These are phyloP conservation scores for Petasospora fabianii DNA, from an alignment of 1,139 yeast species.

Conservation along the genomic window DNA sequence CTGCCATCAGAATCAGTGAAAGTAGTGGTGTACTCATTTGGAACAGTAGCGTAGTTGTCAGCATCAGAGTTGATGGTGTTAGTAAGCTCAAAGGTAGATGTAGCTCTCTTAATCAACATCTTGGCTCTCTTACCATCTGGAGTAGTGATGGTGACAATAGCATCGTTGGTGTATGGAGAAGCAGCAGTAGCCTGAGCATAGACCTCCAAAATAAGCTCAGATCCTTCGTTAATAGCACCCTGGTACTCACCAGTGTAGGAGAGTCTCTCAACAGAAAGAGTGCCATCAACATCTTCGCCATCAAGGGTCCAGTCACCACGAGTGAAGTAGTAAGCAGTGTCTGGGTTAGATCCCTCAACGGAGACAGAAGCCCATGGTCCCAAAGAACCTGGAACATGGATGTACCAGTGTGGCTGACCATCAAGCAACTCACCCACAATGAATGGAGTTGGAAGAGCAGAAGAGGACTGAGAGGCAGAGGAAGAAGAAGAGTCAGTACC, in stretches of 20 bases:
- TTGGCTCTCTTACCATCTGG: neutral
- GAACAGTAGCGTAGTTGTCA: neutral
- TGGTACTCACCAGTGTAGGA: conserved; percentile 7
- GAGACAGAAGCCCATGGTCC: conserved; percentile 9
- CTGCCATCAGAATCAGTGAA: neutral
- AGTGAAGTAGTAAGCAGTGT: neutral
- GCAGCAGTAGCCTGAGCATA: conserved; percentile 1
- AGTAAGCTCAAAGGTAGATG: neutral
- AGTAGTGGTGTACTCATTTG: neutral
- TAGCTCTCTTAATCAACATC: conserved; percentile 6
- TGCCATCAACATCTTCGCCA: conserved; percentile 3
- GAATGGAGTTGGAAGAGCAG: conserved; percentile 4
- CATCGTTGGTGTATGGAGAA: conserved; percentile 1
- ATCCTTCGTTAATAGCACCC: conserved; percentile 2
- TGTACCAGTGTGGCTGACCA: conserved; percentile 5
- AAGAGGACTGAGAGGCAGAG: neutral
- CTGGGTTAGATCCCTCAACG: conserved; percentile 1
- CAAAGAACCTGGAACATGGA: conserved; percentile 6
- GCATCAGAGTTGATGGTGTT: conserved; percentile 6
- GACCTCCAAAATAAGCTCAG: neutral
- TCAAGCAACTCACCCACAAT: conserved; percentile 1
- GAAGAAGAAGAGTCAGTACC: neutral
- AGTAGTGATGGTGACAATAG: neutral
- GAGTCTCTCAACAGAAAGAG: conserved; percentile 1
- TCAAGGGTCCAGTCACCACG: neutral